A percentile compares a stretch with the other conserved stretches of the same genome.
Conservation (phyloP, 371 early-diverging fungal species). For the Mortierella sp. region DNA sequence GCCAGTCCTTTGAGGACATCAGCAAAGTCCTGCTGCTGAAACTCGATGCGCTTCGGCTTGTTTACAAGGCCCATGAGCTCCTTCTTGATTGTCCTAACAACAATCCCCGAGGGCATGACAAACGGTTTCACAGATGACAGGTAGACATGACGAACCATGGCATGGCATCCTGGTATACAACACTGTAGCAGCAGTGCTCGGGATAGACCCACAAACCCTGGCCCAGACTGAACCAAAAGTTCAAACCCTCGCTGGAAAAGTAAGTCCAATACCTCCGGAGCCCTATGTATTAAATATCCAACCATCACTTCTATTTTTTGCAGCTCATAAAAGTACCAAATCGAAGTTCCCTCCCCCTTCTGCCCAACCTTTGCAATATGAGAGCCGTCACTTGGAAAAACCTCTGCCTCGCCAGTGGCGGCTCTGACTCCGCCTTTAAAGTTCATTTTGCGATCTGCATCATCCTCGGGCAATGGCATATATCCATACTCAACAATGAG, state of each 20-base stretch:
- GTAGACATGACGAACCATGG: constrained; percentile 43
- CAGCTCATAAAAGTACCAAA: constrained; percentile 49
- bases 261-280: constrained; percentile 26
- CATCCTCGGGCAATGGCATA: constrained; percentile 53
- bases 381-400: constrained; percentile 43
- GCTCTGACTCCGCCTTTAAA: constrained; percentile 32
- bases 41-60: constrained; percentile 33
- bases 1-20: constrained; percentile 24
- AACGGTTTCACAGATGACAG: not conserved
- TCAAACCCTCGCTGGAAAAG: constrained; percentile 48
- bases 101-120: not conserved
- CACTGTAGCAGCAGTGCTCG: constrained; percentile 28
- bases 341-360: constrained; percentile 40
- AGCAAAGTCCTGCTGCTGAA: constrained; percentile 33
- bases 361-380: constrained; percentile 26
- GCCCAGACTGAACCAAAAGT: constrained; percentile 1
- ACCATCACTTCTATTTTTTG: constrained; percentile 41
- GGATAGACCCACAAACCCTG: constrained; percentile 16
- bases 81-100: constrained; percentile 10
- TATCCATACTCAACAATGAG: constrained; percentile 45
- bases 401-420: constrained; percentile 12
- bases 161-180: constrained; percentile 40
- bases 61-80: constrained; percentile 28
- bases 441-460: constrained; percentile 37
- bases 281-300: constrained; percentile 24